phyloP scores from a whole-genome alignment of 2,329 filamentous ascomycete genomes.

The Calcarisporium arbuscula region DNA sequence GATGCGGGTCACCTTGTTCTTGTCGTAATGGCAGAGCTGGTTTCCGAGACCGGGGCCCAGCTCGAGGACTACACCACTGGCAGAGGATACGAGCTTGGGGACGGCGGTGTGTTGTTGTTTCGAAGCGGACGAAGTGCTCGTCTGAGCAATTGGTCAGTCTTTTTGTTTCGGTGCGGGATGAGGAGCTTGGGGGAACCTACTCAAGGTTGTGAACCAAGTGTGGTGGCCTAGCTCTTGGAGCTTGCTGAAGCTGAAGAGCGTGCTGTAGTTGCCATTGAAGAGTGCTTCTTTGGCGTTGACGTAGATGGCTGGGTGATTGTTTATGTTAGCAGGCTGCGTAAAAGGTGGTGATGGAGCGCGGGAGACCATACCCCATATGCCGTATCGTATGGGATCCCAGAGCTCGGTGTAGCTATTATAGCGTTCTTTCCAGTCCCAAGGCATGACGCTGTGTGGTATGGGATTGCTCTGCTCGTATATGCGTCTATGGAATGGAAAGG shows the following conservation, averaged over 20 bases:
- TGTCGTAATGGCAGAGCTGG: constrained; percentile 32
- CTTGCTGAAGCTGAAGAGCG: neutral
- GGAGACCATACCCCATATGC: neutral
- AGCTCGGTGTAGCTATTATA: neutral
- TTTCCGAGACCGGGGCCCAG: constrained; percentile 38
- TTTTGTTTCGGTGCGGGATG: no score
- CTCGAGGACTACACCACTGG: constrained; percentile 35
- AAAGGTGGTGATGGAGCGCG: neutral
- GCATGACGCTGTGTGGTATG: no score
- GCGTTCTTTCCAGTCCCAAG: neutral
- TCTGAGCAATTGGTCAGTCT: no score
- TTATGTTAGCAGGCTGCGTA: neutral
- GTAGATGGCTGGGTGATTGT: neutral
- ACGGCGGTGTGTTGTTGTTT: no score
- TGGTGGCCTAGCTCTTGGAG: neutral
- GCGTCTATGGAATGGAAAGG: no score
- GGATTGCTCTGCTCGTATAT: no score
- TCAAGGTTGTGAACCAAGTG: neutral
- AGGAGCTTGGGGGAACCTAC: neutral
- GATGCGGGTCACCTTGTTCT: constrained; percentile 22
- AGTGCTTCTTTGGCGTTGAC: neutral
- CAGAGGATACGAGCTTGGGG: constrained; percentile 1
- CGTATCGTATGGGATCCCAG: neutral
- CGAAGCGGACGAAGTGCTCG: no score
- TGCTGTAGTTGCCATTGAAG: neutral